phyloP scores from a whole-genome alignment of 495 filamentous ascomycete species.

The Monascus purpureus region DNA sequence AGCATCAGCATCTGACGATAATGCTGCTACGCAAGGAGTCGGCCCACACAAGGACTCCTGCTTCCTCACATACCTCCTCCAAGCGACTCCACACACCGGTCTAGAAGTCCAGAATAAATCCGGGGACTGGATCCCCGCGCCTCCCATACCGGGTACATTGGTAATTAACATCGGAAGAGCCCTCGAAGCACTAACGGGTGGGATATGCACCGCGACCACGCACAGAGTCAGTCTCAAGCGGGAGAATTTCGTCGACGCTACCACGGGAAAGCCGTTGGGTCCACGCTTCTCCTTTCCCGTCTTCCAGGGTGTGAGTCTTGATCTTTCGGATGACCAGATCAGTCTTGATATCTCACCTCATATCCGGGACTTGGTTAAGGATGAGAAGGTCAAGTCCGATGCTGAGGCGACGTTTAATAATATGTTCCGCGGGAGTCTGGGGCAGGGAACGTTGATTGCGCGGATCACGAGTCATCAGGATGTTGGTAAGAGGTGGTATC shows the following conservation, averaged over 20 bases:
- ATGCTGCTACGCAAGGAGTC: slow-evolving; percentile 46
- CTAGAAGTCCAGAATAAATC: slow-evolving; percentile 80
- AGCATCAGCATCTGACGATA: slow-evolving; percentile 30
- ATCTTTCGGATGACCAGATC: slow-evolving; percentile 63
- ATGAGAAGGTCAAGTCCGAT: slow-evolving; percentile 28
- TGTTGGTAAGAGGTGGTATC: slow-evolving; percentile 73
- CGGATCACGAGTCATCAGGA: slow-evolving; percentile 80
- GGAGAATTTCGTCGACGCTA: slow-evolving; percentile 20
- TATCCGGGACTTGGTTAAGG: slow-evolving; percentile 34
- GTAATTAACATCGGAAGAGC: slow-evolving; percentile 92
- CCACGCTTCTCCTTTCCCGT: slow-evolving; percentile 77
- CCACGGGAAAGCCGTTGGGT: slow-evolving; percentile 27
- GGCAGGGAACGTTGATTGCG: slow-evolving; percentile 73
- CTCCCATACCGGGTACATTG: slow-evolving; percentile 37
- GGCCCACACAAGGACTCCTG: slow-evolving; percentile 93
- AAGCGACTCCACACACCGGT: slow-evolving; percentile 64
- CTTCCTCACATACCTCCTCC: slow-evolving; percentile 75
- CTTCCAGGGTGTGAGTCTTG: slow-evolving; percentile 81
- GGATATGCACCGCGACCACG: slow-evolving; percentile 76
- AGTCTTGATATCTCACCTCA: slow-evolving; percentile 54
- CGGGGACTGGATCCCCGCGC: slow-evolving; percentile 62
- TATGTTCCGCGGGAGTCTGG: slow-evolving; percentile 42
- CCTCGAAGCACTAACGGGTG: slow-evolving; percentile 77
- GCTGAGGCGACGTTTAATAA: slow-evolving; percentile 29
- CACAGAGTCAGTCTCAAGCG: slow-evolving; percentile 50